Conservation (phyloP, 2,329 filamentous ascomycete genomes). For the Aspergillus quadricinctus region DNA sequence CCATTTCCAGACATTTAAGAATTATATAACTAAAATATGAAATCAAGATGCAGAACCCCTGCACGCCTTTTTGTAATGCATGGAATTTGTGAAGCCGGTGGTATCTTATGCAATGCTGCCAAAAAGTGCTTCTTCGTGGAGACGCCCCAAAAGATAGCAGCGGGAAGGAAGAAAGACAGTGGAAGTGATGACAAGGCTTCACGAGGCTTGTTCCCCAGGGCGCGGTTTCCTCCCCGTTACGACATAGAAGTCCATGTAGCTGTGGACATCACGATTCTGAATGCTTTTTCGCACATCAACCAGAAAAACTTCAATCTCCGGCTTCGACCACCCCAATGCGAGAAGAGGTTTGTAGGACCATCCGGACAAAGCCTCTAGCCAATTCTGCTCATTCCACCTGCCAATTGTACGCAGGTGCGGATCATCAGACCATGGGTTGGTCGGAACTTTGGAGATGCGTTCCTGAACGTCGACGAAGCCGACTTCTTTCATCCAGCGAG, state of each 20-base stretch:
- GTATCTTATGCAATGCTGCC: slow-evolving; percentile 28
- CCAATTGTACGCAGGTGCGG: slow-evolving; percentile 46
- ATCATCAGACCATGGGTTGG: slow-evolving; percentile 50
- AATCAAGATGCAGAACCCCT: slow-evolving; percentile 4
- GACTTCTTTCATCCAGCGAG: slow-evolving; percentile 51
- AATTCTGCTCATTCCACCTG: slow-evolving; percentile 46
- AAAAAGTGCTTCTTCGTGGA: slow-evolving; percentile 4
- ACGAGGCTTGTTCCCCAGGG: slow-evolving; percentile 13
- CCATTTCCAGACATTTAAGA: neutral
- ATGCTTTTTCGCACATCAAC: slow-evolving; percentile 41
- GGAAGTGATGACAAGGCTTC: neutral
- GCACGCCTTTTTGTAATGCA: slow-evolving; percentile 22
- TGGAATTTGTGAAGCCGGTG: slow-evolving; percentile 17
- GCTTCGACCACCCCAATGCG: slow-evolving; percentile 40
- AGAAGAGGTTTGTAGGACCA: slow-evolving; percentile 43
- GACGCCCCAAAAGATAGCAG: slow-evolving; percentile 1
- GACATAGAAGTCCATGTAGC: slow-evolving; percentile 38
- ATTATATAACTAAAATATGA: slow-evolving; percentile 1
- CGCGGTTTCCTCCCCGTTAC: slow-evolving; percentile 35
- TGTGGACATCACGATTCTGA: slow-evolving; percentile 38
- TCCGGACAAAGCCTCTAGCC: slow-evolving; percentile 40
- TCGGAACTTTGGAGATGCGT: slow-evolving; percentile 49
- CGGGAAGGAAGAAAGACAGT: neutral
- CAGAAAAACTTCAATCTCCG: slow-evolving; percentile 45
- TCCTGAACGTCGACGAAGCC: slow-evolving; percentile 57